Conservation (phyloP, 2,329 filamentous ascomycete species). For the Penicillium brevicompactum region DNA sequence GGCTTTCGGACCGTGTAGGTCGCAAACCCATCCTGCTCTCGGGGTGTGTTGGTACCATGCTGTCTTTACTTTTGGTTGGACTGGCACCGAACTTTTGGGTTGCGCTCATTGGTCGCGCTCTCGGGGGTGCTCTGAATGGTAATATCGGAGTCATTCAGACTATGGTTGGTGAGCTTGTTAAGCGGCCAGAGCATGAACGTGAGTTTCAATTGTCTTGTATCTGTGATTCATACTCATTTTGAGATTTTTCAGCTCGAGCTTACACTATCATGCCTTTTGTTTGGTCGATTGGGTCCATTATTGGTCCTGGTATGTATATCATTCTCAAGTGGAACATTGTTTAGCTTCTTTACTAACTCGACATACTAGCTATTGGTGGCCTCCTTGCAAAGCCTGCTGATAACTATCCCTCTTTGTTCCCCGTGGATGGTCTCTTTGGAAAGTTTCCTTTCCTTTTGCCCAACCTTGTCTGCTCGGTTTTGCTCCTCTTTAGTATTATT, state of each 20-base stretch:
- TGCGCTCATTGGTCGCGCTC: slow-evolving; percentile 71
- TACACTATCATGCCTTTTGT: slow-evolving; percentile 94
- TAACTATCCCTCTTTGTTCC: slow-evolving; percentile 72
- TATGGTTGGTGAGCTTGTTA: slow-evolving; percentile 88
- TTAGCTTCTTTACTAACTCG: slow-evolving; percentile 14
- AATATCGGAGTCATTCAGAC: slow-evolving; percentile 91
- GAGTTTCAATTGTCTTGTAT: slow-evolving; percentile 42
- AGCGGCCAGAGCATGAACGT: slow-evolving; percentile 83
- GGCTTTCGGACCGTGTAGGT: slow-evolving; percentile 77
- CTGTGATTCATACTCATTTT: background rate
- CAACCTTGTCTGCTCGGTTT: slow-evolving; percentile 77
- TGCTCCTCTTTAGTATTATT: slow-evolving; percentile 78
- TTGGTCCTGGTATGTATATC: slow-evolving; percentile 62
- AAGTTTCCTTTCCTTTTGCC: slow-evolving; percentile 85
- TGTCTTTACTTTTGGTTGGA: slow-evolving; percentile 81
- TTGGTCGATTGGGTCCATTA: slow-evolving; percentile 86
- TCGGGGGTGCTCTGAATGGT: slow-evolving; percentile 84
- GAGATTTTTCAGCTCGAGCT: slow-evolving; percentile 64
- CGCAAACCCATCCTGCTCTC: slow-evolving; percentile 82
- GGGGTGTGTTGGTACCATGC: slow-evolving; percentile 78
- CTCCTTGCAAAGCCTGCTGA: slow-evolving; percentile 77
- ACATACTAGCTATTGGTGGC: slow-evolving; percentile 70
- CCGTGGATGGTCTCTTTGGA: slow-evolving; percentile 68
- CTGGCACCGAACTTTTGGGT: slow-evolving; percentile 82
- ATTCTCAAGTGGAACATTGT: no score